Percentiles rank a stretch among this genome's conserved stretches.
phyloP scores from a whole-genome alignment of 352 stramenopile species.

The Globisporangium perplexum region DNA sequence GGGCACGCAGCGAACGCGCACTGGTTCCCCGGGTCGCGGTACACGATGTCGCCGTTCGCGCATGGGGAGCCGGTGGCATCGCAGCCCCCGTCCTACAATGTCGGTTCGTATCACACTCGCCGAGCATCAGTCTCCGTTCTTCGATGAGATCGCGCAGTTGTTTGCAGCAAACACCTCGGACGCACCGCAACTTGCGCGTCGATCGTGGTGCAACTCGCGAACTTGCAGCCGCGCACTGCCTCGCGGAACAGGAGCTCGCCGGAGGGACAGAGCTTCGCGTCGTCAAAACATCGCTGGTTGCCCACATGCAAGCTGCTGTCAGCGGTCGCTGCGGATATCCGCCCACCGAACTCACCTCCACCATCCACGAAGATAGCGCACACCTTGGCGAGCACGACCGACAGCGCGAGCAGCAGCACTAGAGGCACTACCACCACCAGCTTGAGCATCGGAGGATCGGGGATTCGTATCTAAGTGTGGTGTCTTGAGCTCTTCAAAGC shows the following conservation, averaged over 20 bases:
- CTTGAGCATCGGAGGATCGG: too few relatives aligned
- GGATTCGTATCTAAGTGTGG: too few relatives aligned
- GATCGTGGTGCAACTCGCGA: not conserved
- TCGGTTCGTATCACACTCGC: not conserved
- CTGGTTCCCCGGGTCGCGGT: constrained; percentile 1
- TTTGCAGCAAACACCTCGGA: not conserved
- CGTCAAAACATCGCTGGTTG: constrained; percentile 8
- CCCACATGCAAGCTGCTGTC: too few relatives aligned
- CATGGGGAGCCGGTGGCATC: constrained; percentile 1
- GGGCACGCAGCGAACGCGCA: constrained; percentile 4
- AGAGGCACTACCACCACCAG: too few relatives aligned
- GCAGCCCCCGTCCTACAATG: constrained; percentile 1
- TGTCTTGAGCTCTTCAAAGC: too few relatives aligned
- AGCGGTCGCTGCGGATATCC: too few relatives aligned
- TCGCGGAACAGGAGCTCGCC: constrained; percentile 6
- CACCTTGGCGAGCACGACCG: not conserved
- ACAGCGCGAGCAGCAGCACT: not conserved
- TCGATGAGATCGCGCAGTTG: too few relatives aligned
- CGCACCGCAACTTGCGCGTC: constrained; percentile 4
- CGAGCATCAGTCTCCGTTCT: not conserved
- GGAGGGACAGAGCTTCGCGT: constrained; percentile 1
- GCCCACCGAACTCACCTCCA: too few relatives aligned
- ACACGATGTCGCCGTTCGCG: constrained; percentile 10
- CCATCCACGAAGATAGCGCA: too few relatives aligned
- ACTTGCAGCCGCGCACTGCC: not conserved